Conservation (phyloP, 495 filamentous ascomycete genomes). For the Penicillium paradoxum region DNA sequence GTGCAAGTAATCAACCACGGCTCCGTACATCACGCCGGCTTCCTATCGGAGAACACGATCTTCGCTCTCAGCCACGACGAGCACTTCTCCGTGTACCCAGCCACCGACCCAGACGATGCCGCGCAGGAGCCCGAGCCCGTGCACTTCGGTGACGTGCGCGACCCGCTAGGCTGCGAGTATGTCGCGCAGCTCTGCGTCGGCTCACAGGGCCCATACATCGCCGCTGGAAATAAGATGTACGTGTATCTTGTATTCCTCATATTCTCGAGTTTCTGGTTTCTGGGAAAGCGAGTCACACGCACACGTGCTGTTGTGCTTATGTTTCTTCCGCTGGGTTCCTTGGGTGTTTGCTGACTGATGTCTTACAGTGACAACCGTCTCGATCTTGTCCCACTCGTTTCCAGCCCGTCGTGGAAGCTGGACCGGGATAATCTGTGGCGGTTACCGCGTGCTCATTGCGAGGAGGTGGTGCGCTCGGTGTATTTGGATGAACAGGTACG, state of each 20-base stretch:
- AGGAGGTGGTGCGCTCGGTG: slow-evolving; percentile 77
- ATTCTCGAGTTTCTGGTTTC: background rate
- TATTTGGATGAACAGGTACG: slow-evolving; percentile 64
- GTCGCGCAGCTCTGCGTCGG: slow-evolving; percentile 64
- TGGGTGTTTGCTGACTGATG: slow-evolving; percentile 3
- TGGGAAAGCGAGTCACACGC: background rate
- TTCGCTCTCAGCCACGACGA: slow-evolving; percentile 80
- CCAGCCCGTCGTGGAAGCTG: slow-evolving; percentile 54
- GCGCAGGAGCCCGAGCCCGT: slow-evolving; percentile 46
- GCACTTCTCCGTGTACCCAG: slow-evolving; percentile 68
- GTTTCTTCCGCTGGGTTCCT: background rate
- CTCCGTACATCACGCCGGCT: slow-evolving; percentile 81
- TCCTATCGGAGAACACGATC: slow-evolving; percentile 62
- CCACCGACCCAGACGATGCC: slow-evolving; percentile 54
- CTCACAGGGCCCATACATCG: slow-evolving; percentile 42
- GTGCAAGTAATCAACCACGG: slow-evolving; percentile 83
- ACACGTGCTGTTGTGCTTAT: background rate
- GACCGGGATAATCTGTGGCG: slow-evolving; percentile 57
- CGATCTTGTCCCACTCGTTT: slow-evolving; percentile 61
- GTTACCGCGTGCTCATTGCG: slow-evolving; percentile 72
- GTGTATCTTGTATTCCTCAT: slow-evolving; percentile 13
- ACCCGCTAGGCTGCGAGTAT: slow-evolving; percentile 72
- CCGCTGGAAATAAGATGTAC: slow-evolving; percentile 42
- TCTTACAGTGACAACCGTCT: slow-evolving; percentile 54
- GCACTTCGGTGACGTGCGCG: slow-evolving; percentile 72